Base-by-base conservation (phyloP, 164 flowering plant genomes). In the Annona cherimola region DNA sequence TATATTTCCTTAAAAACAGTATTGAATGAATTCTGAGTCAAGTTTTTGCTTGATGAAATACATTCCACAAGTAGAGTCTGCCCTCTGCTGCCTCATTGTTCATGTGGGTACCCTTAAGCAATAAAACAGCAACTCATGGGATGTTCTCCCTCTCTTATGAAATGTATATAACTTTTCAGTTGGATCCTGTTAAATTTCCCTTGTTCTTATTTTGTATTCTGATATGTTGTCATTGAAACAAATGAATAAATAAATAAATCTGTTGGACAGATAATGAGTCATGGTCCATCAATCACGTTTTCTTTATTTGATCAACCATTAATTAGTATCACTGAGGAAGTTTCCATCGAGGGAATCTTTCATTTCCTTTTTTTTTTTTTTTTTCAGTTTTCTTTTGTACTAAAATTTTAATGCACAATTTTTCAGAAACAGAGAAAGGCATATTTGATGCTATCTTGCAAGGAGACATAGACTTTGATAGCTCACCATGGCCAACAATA, bases 401-500 rank as follows among this genome's bases (percentile, higher is more conserved):
- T 35, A 42, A 9, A 20, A 7, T 16, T 7, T 41, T 64, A 43
- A 19, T 50, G 42, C 50, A 42, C 59, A 26, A 12, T 6, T 54
- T 70, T 76, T 45, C 85, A 93, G 98, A 91, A 76, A 90, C 86
- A 7, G 98, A 91, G 80, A 87, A 83, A 76, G 94, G 93, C 41
- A 87, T 93, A 72, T 91, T 91, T 78, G 90, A 91, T 81, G 89
- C 93, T 55, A 80, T 93, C 68, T 66, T 87, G 79, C 66, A 84
- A 79, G 98, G 94, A 68, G 76, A 86, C 0, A 84, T 93, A 69
- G 94, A 91, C 74, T 88, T 93, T 78, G 87, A 84, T 59, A 83
- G 84, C 71, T 45, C 78, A 46, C 98, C 98, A 0, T 93, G 96
- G 96, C 96, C 98, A 55, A 76, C 86, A 43, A 89, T 93, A 67